Evolutionary conservation across 1,284 basidiomycete species (phyloP), one percentile per base, ranked within the genome.

Genomic region (Leccinum subspadiceum): DNA sequence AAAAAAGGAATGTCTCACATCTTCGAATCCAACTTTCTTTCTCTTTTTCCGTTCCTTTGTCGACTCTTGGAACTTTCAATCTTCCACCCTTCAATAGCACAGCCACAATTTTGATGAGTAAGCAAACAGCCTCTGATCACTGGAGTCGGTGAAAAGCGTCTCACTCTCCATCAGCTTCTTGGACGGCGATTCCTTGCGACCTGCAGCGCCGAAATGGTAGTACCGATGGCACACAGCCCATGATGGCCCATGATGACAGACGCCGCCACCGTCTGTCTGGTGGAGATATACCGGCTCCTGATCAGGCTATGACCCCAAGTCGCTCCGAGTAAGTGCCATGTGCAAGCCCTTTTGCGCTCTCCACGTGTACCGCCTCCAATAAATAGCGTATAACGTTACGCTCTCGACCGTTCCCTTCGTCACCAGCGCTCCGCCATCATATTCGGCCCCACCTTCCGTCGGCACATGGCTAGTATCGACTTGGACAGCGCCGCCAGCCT

Each of bases 1-100:
- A 63, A 74, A 72, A 70, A 72, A 74, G 71, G 71, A 72, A 72
- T 74, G 62, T 74, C 66, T 72, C 71, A 35, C 72, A 64, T 65
- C 64, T 61, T 69, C 70, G 8, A 17, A 44, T 5, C 55, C 48
- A 55, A 62, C 64, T 6, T 26, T 7, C 24, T 62, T 70, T 71
- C 65, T 10, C 29, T 8, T 15, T 15, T 50, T 22, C 61, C 62
- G 56, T 60, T 49, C 50, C 61, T 53, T 59, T 71, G 65, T 66
- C 52, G 60, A 62, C 69, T 61, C 69, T 61, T 57, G 65, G 67
- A 71, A 66, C 61, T 66, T 70, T 63, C 24, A n/a, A 51, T 29
- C 50, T 51, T 15, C 50, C 24, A 48, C 8, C 39, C 41, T 33
- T 44, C 48, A 24, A 7, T 49, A 17, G 60, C 60, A 65, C 60